Conservation (phyloP, 2,329 filamentous ascomycete species). For the Sarocladium oryzae region DNA sequence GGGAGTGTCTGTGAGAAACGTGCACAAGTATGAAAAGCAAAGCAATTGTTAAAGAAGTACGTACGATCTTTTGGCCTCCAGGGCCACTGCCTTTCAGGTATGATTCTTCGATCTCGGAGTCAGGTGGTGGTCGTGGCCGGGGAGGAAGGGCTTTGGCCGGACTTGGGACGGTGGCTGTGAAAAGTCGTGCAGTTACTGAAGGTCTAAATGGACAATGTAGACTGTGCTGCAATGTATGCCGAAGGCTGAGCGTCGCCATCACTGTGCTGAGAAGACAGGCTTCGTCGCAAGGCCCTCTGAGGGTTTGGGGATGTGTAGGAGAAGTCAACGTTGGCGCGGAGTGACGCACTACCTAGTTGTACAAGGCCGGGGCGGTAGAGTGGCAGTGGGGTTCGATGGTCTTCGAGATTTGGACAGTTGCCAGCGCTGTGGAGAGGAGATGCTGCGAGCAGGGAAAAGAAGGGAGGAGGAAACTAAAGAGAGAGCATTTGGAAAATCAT, state of each 20-base stretch:
- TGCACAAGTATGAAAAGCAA: no score
- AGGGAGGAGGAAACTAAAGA: no score
- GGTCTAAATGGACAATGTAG: background rate
- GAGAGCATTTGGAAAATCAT: no score
- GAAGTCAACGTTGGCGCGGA: background rate
- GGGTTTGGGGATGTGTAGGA: background rate
- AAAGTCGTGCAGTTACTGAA: conserved; percentile 15
- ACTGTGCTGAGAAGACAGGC: background rate
- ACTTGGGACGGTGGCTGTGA: conserved; percentile 37
- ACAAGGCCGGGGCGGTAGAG: no score
- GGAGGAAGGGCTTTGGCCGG: conserved; percentile 60
- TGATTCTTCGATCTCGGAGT: conserved; percentile 72
- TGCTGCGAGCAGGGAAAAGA: no score
- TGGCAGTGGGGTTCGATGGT: no score
- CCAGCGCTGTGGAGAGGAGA: background rate
- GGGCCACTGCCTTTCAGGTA: conserved; percentile 91
- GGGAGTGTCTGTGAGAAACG: no score
- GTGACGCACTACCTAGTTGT: conserved; percentile 1
- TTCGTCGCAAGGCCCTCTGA: background rate
- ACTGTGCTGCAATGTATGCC: background rate
- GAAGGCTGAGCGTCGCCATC: background rate
- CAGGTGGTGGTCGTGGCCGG: conserved; percentile 63
- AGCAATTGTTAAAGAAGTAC: no score
- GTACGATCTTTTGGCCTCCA: conserved; percentile 89
- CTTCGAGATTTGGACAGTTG: no score